These are phyloP conservation scores for Oryza glaberrima DNA, from an alignment of 176 grass and related monocot species.

Conservation along the genomic window DNA sequence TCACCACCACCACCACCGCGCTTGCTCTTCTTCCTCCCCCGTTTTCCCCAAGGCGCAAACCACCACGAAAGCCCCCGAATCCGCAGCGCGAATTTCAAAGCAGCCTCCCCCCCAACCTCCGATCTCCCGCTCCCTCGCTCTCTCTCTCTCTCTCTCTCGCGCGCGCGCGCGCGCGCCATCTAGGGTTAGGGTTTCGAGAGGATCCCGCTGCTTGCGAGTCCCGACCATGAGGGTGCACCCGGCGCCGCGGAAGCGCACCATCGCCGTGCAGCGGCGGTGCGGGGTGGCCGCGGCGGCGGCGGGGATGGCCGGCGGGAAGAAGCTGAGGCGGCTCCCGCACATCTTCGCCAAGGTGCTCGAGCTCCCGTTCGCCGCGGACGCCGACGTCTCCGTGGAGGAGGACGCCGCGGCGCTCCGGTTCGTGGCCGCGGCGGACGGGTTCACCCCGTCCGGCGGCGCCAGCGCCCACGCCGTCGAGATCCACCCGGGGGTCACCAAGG, in stretches of 20 bases:
- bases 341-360: constrained; percentile 93
- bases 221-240: constrained; percentile 65
- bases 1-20: not conserved
- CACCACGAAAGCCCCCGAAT: not conserved
- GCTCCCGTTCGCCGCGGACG: constrained; percentile 89
- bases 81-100: constrained; percentile 15
- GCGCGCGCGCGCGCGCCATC: not conserved
- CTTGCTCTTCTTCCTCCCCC: not conserved
- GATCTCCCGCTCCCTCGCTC: not conserved
- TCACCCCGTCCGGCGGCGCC: constrained; percentile 55
- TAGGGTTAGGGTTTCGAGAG: constrained; percentile 24
- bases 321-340: constrained; percentile 93
- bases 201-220: not conserved
- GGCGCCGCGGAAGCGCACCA: constrained; percentile 68
- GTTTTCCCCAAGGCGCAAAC: constrained; percentile 1
- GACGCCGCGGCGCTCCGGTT: constrained; percentile 78
- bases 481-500: constrained; percentile 90
- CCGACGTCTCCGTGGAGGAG: constrained; percentile 83
- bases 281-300: not conserved
- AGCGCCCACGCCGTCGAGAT: constrained; percentile 80
- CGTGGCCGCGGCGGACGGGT: constrained; percentile 57
- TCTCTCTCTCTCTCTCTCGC: too few relatives aligned
- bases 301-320: constrained; percentile 54
- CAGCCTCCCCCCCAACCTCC: not conserved
- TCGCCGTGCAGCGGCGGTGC: constrained; percentile 57